Evolutionary conservation across 2,329 filamentous ascomycete genomes (phyloP).

Genomic region (Camillea tinctor): DNA sequence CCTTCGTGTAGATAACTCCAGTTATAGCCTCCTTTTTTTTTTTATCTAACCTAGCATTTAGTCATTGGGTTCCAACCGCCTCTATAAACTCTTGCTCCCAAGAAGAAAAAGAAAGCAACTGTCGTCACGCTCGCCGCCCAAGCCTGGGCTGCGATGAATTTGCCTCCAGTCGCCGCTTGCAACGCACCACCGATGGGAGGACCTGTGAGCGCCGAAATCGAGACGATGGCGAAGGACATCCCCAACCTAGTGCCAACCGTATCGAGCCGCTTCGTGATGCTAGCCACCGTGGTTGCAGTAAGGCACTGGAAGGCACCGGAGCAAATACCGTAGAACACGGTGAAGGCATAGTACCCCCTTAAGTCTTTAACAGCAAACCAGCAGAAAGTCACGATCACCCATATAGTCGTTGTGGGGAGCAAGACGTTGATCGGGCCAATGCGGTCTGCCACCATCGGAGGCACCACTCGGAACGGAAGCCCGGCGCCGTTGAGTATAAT

Average conservation of each 20-base stretch:
- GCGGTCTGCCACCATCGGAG: conserved; percentile 37
- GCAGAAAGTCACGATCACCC: conserved; percentile 34
- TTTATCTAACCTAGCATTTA: conserved; percentile 1
- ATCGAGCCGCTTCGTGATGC: conserved; percentile 39
- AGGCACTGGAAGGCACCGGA: conserved; percentile 40
- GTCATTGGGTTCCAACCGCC: conserved; percentile 20
- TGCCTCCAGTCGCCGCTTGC: conserved; percentile 26
- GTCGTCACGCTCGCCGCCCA: conserved; percentile 36
- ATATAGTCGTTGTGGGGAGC: conserved; percentile 26
- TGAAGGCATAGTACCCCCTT: conserved; percentile 37
- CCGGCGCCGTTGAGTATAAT: conserved; percentile 42
- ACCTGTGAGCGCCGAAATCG: conserved; percentile 38
- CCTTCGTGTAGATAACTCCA: no score
- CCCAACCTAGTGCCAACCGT: conserved; percentile 40
- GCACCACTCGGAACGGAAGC: conserved; percentile 36
- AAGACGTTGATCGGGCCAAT: conserved; percentile 39
- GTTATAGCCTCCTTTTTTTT: not conserved
- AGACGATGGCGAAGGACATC: conserved; percentile 41
- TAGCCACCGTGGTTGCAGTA: conserved; percentile 39
- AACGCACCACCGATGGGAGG: conserved; percentile 40
- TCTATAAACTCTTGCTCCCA: conserved; percentile 20
- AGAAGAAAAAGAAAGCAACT: conserved; percentile 26
- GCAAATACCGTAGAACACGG: conserved; percentile 32
- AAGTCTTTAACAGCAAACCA: conserved; percentile 38
- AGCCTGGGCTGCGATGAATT: conserved; percentile 29